These are phyloP conservation scores for Withania somnifera DNA, from an alignment of 305 asterid species.

Conservation along the genomic window DNA sequence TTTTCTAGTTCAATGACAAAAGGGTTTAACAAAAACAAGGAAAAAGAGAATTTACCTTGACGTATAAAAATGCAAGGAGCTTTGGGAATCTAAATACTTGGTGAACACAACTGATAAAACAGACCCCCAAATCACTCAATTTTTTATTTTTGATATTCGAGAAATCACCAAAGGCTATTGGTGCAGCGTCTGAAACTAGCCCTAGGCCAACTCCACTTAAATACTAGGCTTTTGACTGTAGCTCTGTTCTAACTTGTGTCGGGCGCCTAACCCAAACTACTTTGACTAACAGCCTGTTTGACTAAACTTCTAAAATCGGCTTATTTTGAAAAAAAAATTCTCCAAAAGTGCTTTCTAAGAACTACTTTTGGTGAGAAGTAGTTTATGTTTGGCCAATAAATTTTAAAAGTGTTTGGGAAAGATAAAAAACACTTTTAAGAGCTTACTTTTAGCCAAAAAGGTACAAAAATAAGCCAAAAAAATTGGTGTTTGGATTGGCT, in stretches of 20 bases:
- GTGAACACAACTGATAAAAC: background rate
- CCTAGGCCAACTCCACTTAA: background rate
- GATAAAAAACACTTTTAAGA: too few species aligned
- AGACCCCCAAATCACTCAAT: background rate
- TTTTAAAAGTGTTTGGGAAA: too few species aligned
- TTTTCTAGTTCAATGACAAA: background rate
- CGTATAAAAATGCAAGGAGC: background rate
- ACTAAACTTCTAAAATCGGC: too few species aligned
- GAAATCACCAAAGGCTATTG: background rate
- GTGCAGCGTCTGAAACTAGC: background rate
- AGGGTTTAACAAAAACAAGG: background rate
- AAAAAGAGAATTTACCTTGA: conserved; percentile 5
- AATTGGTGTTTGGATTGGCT: too few species aligned
- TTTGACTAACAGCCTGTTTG: background rate
- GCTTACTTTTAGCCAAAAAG: too few species aligned
- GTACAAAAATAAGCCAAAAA: too few species aligned
- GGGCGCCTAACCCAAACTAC: background rate
- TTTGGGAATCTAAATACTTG: background rate
- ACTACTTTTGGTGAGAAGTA: too few species aligned
- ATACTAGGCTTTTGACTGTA: background rate
- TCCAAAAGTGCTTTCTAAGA: too few species aligned
- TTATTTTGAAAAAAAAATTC: too few species aligned
- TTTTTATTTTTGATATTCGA: background rate
- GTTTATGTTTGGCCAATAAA: too few species aligned
- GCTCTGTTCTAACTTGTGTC: background rate